Percentiles rank a stretch among this genome's conserved stretches.
phyloP scores from a whole-genome alignment of 2,329 filamentous ascomycete genomes.

The Setomelanomma holmii region DNA sequence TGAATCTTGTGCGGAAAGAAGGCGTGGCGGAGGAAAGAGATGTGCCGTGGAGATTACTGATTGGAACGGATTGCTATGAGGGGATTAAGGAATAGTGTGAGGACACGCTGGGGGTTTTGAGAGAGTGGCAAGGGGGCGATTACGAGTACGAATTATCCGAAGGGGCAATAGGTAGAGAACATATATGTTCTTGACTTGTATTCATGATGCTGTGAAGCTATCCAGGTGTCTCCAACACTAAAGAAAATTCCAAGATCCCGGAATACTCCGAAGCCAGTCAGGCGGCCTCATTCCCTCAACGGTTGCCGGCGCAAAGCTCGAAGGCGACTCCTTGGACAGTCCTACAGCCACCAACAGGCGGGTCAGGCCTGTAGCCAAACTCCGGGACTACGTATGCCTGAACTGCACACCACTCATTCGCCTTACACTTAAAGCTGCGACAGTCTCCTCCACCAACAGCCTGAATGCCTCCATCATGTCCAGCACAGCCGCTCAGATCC shows the following conservation, averaged over 20 bases:
- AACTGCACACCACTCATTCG: slow-evolving; percentile 11
- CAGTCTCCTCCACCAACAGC: slow-evolving; percentile 13
- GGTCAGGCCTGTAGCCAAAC: slow-evolving; percentile 12
- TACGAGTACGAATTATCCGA: too few species aligned
- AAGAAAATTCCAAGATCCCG: not conserved
- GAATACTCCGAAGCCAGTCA: not conserved
- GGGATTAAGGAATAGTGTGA: not conserved
- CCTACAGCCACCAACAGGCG: slow-evolving; percentile 16
- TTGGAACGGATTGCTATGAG: not conserved
- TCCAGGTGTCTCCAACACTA: not conserved
- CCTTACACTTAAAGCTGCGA: slow-evolving; percentile 8
- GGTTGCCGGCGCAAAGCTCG: slow-evolving; percentile 18
- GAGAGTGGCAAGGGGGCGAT: too few species aligned
- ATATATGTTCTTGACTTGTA: too few species aligned
- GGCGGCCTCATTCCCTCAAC: not conserved
- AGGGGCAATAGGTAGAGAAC: too few species aligned
- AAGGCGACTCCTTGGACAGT: slow-evolving; percentile 17
- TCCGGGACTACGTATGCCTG: slow-evolving; percentile 17
- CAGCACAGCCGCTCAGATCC: slow-evolving; percentile 14
- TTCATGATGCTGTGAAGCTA: too few species aligned
- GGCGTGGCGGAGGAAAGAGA: slow-evolving; percentile 1
- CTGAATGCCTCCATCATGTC: slow-evolving; percentile 22
- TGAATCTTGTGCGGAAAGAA: slow-evolving; percentile 7
- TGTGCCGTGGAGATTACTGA: not conserved
- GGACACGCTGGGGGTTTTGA: not conserved